Evolutionary conservation across 345 rosid species (phyloP).

Genomic region (Aethionema arabicum): DNA sequence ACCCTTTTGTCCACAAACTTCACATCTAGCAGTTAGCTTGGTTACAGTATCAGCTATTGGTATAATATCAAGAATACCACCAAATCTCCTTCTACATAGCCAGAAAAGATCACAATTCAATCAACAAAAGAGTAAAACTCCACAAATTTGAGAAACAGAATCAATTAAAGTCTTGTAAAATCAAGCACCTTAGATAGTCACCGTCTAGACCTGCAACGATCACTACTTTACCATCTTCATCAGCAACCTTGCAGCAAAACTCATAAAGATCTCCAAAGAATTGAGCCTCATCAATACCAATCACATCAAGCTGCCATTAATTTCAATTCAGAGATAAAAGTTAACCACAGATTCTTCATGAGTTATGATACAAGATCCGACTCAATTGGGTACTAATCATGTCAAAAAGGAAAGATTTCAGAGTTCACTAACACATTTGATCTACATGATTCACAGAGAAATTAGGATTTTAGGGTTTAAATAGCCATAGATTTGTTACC

Average conservation of each 20-base stretch:
- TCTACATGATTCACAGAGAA: too few species aligned
- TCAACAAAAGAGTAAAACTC: not conserved
- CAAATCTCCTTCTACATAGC: conserved; percentile 69
- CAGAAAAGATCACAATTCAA: conserved; percentile 1
- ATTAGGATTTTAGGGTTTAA: too few species aligned
- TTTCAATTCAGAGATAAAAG: not conserved
- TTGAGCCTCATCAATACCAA: conserved; percentile 94
- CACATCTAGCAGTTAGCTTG: conserved; percentile 78
- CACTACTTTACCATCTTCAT: conserved; percentile 69
- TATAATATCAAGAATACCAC: conserved; percentile 73
- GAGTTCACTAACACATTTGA: not conserved
- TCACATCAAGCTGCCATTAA: conserved; percentile 68
- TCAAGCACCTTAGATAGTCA: conserved; percentile 75
- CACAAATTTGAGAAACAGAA: not conserved
- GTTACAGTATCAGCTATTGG: conserved; percentile 83
- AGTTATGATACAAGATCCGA: too few species aligned
- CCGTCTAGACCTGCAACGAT: conserved; percentile 87
- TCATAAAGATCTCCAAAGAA: conserved; percentile 91
- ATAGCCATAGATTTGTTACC: conserved; percentile 33
- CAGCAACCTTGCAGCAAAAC: conserved; percentile 87
- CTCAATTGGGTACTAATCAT: too few species aligned
- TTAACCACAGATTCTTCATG: not conserved
- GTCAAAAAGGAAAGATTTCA: too few species aligned
- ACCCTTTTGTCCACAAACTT: conserved; percentile 74
- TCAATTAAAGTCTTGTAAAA: not conserved